Evolutionary conservation across 2,329 filamentous ascomycete species (phyloP).

Genomic region (Diatrype stigma): DNA sequence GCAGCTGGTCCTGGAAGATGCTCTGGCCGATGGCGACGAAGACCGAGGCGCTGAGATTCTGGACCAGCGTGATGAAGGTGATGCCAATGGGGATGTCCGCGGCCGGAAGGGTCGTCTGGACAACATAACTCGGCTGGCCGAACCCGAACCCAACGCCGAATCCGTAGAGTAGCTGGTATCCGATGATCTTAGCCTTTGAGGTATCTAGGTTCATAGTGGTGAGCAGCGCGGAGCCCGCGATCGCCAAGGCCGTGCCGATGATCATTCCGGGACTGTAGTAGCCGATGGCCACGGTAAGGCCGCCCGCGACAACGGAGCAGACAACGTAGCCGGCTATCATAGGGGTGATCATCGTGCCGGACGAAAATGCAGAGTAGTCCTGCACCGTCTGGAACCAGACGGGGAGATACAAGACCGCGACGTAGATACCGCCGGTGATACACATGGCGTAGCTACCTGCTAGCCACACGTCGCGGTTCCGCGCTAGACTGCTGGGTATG

Average conservation of each 20-base stretch:
- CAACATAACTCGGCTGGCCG: slow-evolving; percentile 14
- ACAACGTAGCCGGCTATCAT: slow-evolving; percentile 8
- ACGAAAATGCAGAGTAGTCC: slow-evolving; percentile 6
- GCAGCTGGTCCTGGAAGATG: slow-evolving; percentile 12
- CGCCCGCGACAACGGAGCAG: slow-evolving; percentile 7
- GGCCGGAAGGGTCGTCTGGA: slow-evolving; percentile 11
- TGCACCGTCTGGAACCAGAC: slow-evolving; percentile 10
- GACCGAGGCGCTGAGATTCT: slow-evolving; percentile 16
- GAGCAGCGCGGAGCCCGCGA: slow-evolving; percentile 11
- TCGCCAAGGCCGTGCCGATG: slow-evolving; percentile 6
- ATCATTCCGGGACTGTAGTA: slow-evolving; percentile 13
- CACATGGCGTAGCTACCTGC: slow-evolving; percentile 10
- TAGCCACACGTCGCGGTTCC: slow-evolving; percentile 14
- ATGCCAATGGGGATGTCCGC: slow-evolving; percentile 14
- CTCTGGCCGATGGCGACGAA: slow-evolving; percentile 14
- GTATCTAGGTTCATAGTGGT: slow-evolving; percentile 8
- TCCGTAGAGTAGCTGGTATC: slow-evolving; percentile 12
- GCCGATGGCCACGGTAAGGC: slow-evolving; percentile 6
- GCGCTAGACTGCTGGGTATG: slow-evolving; percentile 3
- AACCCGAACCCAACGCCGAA: slow-evolving; percentile 16
- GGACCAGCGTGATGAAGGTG: slow-evolving; percentile 11
- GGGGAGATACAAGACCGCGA: slow-evolving; percentile 6
- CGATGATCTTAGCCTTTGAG: slow-evolving; percentile 6
- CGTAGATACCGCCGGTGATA: slow-evolving; percentile 10
- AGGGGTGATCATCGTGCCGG: slow-evolving; percentile 4